Evolutionary conservation across 176 grass and related monocot species (phyloP), one percentile per base, ranked within the genome.

Genomic region (Oryza meyeriana): DNA sequence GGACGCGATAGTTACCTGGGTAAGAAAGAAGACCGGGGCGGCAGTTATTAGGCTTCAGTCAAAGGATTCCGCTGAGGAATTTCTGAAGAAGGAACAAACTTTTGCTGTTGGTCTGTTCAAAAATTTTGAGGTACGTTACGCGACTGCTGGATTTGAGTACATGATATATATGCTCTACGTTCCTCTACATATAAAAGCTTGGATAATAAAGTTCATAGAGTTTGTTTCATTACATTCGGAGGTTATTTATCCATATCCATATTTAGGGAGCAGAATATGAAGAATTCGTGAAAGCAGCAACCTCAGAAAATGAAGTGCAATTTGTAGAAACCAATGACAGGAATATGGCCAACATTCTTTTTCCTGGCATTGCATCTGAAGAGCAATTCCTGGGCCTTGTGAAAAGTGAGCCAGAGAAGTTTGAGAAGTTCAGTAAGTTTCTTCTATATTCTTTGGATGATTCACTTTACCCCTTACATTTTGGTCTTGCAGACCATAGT

Each of bases 1-100:
- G 88, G 96, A 99, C 9, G 90, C 88, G 39, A 91, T 99, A 74
- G 77, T 99, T 81, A 93, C 94, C 57, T 99, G 96, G 96, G 85
- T 88, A 50, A 93, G 93, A 88, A 99, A 99, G 93, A 99, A 93
- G 80, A 99, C 96, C 61, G 91, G 87, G 18, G 39, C 45, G 5
- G 91, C 96, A 2, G 89, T 95, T 64, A 88, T 87, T 41, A 93
- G 88, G 35, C 58, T 99, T 18, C 70, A 90, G 44, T 91, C 96
- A 1, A 81, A 33, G 88, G 85, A 90, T 88, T 89, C 87, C 30
- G 93, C 96, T 22, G 50, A 90, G 79, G 90, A 80, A 80, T 91
- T 95, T 67, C 64, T 93, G 24, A 92, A 87, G 36, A 93, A 80
- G 82, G 74, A 88, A 10, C 89, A 88, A 28, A 85, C 79, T 20